These are phyloP conservation scores for Gentiana macrophylla DNA, from an alignment of 257 asterid species.

Conservation along the genomic window DNA sequence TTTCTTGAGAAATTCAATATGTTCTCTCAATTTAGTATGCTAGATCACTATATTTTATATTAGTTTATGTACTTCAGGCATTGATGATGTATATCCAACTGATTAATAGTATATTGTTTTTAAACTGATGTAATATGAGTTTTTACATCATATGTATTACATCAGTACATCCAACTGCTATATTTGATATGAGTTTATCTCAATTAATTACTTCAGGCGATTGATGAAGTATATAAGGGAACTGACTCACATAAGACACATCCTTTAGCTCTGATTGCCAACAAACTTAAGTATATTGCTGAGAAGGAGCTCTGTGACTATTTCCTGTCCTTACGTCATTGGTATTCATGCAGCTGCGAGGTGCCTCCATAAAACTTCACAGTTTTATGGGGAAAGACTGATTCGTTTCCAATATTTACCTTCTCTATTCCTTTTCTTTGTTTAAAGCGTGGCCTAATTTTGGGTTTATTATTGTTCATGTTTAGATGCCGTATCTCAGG, in stretches of 20 bases:
- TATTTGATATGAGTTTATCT: constrained; percentile 14
- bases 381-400: constrained; percentile 81
- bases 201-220: constrained; percentile 34
- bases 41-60: too few relatives aligned
- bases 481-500: constrained; percentile 71
- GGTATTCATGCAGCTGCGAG: constrained; percentile 60
- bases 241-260: constrained; percentile 36
- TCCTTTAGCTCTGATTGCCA: constrained; percentile 73
- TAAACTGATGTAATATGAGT: too few relatives aligned
- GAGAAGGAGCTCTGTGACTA: constrained; percentile 55
- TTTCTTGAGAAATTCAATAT: constrained; percentile 13
- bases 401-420: constrained; percentile 27
- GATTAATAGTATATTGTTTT: too few relatives aligned
- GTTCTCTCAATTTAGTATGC: neutral
- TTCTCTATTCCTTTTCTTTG: constrained; percentile 6
- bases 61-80: too few relatives aligned
- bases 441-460: constrained; percentile 11
- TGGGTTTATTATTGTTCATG: constrained; percentile 13
- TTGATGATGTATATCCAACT: too few relatives aligned
- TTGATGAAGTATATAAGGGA: constrained; percentile 30
- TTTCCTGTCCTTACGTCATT: constrained; percentile 49
- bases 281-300: constrained; percentile 55
- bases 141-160: neutral
- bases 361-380: constrained; percentile 60
- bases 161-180: neutral